phyloP scores from a whole-genome alignment of 2,329 filamentous ascomycete species.

The Colletotrichum musae region DNA sequence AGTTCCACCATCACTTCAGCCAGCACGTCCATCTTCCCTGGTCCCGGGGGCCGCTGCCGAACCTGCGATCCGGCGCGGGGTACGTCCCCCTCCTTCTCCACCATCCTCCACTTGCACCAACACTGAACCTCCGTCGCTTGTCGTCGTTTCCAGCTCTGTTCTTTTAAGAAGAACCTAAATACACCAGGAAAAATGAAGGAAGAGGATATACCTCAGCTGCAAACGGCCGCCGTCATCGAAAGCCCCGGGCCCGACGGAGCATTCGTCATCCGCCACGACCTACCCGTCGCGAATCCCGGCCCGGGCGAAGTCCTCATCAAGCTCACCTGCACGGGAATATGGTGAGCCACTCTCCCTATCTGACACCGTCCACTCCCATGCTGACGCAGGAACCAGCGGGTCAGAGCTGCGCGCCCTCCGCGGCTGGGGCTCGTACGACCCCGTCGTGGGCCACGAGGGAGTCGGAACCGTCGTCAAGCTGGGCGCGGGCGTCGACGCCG shows the following conservation, averaged over 20 bases:
- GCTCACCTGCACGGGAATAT: constrained; percentile 18
- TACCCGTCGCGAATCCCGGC: constrained; percentile 26
- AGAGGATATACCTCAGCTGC: constrained; percentile 1
- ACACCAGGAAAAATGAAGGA: background rate
- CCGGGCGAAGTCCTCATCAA: constrained; percentile 25
- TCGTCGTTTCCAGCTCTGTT: no score
- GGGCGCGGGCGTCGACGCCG: constrained; percentile 46
- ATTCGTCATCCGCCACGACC: constrained; percentile 13
- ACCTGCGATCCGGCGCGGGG: background rate
- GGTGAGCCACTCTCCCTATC: constrained; percentile 4
- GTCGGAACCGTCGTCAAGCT: constrained; percentile 49
- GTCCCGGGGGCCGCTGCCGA: background rate
- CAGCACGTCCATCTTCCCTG: background rate
- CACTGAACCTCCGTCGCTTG: background rate
- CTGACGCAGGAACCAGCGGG: constrained; percentile 40
- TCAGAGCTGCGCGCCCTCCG: constrained; percentile 49
- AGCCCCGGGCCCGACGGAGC: constrained; percentile 24
- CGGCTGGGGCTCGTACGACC: constrained; percentile 48
- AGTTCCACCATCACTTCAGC: no score
- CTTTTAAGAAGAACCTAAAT: background rate
- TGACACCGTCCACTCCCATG: background rate
- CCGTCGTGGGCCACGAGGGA: constrained; percentile 50
- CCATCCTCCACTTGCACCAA: background rate
- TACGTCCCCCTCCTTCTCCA: background rate
- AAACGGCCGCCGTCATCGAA: constrained; percentile 29